Conservation (phyloP, 2,329 filamentous ascomycete species). For the Talaromyces sp. region DNA sequence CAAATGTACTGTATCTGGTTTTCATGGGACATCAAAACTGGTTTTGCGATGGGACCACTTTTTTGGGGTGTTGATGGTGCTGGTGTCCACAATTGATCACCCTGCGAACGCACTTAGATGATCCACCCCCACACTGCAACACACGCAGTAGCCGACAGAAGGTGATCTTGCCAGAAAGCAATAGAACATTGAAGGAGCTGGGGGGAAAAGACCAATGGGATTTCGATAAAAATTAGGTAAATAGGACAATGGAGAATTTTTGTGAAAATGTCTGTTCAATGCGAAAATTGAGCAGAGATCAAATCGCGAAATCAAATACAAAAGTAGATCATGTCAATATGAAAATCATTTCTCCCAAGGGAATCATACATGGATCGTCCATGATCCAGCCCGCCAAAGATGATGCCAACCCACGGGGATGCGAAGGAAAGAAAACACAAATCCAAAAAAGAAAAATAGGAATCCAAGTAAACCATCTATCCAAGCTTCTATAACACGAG, state of each 20-base stretch:
- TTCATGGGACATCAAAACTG: neutral
- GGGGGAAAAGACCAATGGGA: neutral
- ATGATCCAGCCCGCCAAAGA: constrained; percentile 3
- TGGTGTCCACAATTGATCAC: neutral
- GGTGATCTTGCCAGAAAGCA: neutral
- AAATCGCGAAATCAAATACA: neutral
- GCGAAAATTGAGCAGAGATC: neutral
- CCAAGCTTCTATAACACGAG: constrained; percentile 12
- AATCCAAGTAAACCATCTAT: constrained; percentile 7
- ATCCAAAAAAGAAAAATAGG: constrained; percentile 3
- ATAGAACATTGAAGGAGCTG: no score
- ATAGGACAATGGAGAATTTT: neutral
- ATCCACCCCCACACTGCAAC: neutral
- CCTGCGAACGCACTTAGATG: neutral
- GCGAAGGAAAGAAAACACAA: neutral
- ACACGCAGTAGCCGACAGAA: neutral
- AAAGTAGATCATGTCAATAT: neutral
- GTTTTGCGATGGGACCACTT: constrained; percentile 1
- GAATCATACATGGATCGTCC: constrained; percentile 16
- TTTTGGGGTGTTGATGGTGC: neutral
- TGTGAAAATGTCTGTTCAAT: neutral
- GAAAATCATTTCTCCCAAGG: neutral
- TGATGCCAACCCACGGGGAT: constrained; percentile 4
- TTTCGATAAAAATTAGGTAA: neutral
- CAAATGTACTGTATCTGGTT: neutral